These are phyloP conservation scores for Fraxinus greggii DNA, from an alignment of 305 asterid species.

Conservation along the genomic window DNA sequence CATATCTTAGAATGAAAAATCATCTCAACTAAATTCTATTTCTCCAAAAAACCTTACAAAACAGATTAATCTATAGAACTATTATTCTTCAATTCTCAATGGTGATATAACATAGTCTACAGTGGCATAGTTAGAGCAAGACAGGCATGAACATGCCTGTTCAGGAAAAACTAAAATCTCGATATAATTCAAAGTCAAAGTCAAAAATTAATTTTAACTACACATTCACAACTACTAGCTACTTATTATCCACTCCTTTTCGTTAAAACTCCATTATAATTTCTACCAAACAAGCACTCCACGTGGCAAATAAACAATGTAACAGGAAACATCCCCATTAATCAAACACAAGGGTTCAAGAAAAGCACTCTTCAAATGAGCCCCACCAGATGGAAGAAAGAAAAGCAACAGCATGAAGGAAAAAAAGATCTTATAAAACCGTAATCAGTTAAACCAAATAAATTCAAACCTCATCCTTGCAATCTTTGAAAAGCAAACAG, in stretches of 20 bases:
- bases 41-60: neutral
- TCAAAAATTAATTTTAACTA: neutral
- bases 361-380: conserved; percentile 1
- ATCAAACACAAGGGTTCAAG: neutral
- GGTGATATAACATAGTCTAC: neutral
- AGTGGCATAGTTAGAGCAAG: neutral
- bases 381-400: neutral
- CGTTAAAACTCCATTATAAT: neutral
- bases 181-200: neutral
- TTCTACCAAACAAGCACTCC: neutral
- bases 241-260: neutral
- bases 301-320: neutral
- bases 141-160: neutral
- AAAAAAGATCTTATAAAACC: neutral
- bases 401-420: neutral
- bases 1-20: neutral
- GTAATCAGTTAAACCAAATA: neutral
- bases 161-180: neutral
- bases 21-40: neutral
- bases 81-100: neutral
- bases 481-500: neutral
- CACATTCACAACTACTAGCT: neutral
- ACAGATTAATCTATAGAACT: neutral
- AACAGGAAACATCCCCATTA: neutral
- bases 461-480: neutral